These are phyloP conservation scores for Boletus subcaerulescens DNA, from an alignment of 768 basidiomycete species.

Conservation along the genomic window DNA sequence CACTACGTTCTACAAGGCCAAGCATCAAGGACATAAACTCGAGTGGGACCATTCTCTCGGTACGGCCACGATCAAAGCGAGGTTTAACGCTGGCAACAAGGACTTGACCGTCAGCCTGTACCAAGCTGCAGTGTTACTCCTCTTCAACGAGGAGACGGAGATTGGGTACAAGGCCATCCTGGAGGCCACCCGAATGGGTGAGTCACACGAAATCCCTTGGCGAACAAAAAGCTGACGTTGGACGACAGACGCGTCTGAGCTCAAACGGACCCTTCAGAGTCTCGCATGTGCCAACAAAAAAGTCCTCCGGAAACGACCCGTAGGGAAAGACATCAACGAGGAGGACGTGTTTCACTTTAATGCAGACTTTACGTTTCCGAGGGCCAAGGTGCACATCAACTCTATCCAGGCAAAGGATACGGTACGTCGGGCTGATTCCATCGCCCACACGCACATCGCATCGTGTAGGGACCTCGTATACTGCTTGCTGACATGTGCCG, in stretches of 20 bases:
- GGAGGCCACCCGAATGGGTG: conserved; percentile 69
- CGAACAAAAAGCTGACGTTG: not conserved
- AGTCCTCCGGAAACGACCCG: conserved; percentile 78
- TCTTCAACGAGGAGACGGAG: conserved; percentile 73
- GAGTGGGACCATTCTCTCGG: conserved; percentile 88
- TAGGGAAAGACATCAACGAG: conserved; percentile 72
- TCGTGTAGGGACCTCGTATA: too few species aligned
- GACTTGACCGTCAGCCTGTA: conserved; percentile 90
- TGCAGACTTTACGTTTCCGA: conserved; percentile 73
- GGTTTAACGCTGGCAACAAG: conserved; percentile 68
- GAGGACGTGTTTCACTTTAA: conserved; percentile 82
- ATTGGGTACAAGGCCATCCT: conserved; percentile 67
- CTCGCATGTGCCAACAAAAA: conserved; percentile 89
- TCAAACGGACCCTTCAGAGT: conserved; percentile 86
- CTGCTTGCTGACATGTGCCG: not conserved
- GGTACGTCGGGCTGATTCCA: conserved; percentile 42
- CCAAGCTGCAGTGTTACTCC: conserved; percentile 80
- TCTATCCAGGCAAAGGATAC: conserved; percentile 94
- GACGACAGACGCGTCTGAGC: conserved; percentile 59
- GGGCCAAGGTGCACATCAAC: conserved; percentile 85
- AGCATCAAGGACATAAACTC: conserved; percentile 73
- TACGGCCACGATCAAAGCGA: conserved; percentile 69
- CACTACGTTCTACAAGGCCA: conserved; percentile 67
- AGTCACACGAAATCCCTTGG: conserved; percentile 21
- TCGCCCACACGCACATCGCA: too few species aligned